Conservation (phyloP, 495 filamentous ascomycete species). For the Xeromyces bisporus region DNA sequence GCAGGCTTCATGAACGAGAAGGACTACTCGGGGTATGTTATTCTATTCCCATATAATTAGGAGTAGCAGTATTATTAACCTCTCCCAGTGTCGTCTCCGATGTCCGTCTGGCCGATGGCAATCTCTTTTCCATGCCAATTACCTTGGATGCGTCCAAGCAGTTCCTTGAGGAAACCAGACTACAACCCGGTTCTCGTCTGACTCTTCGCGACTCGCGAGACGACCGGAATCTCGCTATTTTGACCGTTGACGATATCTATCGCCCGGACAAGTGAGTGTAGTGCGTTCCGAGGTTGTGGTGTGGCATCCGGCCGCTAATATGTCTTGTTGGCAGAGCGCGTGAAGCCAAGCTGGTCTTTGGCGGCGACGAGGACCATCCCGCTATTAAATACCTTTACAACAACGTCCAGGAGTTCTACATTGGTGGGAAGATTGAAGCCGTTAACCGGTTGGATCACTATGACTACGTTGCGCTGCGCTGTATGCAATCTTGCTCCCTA, state of each 20-base stretch:
- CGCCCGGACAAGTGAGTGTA: constrained; percentile 77
- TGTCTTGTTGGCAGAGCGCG: constrained; percentile 42
- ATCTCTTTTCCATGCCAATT: constrained; percentile 93
- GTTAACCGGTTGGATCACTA: constrained; percentile 93
- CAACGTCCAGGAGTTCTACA: constrained; percentile 69
- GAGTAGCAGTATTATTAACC: no score
- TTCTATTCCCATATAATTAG: not conserved
- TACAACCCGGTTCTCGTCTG: constrained; percentile 65
- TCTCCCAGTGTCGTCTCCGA: constrained; percentile 78
- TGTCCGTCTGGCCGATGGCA: constrained; percentile 70
- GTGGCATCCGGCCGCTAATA: constrained; percentile 4
- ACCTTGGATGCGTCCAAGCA: constrained; percentile 69
- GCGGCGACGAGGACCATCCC: constrained; percentile 83
- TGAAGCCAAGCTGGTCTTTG: constrained; percentile 89
- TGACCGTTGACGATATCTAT: constrained; percentile 93
- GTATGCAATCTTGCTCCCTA: constrained; percentile 31
- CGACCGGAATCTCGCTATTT: constrained; percentile 84
- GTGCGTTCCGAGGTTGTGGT: constrained; percentile 1
- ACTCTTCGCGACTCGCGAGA: constrained; percentile 92
- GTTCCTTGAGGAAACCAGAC: constrained; percentile 49
- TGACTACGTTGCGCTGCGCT: constrained; percentile 93
- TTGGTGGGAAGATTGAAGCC: constrained; percentile 89
- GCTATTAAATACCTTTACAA: constrained; percentile 77
- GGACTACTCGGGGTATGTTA: constrained; percentile 76
- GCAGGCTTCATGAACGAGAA: constrained; percentile 91